These are phyloP conservation scores for Petasospora rhodanensis DNA, from an alignment of 1,139 yeast species.

Conservation along the genomic window DNA sequence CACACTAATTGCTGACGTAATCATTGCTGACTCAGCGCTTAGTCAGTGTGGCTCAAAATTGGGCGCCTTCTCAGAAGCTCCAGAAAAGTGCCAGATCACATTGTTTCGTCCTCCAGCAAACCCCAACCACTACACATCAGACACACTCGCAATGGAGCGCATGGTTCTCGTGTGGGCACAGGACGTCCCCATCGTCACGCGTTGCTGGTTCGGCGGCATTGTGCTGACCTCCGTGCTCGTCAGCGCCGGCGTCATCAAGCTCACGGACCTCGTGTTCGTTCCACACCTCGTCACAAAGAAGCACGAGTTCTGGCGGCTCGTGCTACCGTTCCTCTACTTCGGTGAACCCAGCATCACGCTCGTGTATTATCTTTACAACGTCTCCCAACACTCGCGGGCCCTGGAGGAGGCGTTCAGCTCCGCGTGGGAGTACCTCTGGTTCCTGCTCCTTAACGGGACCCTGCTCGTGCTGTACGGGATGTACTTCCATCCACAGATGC, in stretches of 20 bases:
- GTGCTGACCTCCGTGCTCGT: constrained; percentile 14
- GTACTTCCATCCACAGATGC: constrained; percentile 5
- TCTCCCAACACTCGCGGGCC: constrained; percentile 14
- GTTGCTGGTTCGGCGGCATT: constrained; percentile 16
- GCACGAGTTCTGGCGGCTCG: constrained; percentile 20
- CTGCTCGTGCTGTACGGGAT: constrained; percentile 10
- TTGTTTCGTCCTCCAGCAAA: no score
- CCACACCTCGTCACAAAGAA: constrained; percentile 10
- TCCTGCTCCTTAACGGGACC: constrained; percentile 9
- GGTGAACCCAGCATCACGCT: constrained; percentile 16
- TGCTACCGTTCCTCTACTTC: constrained; percentile 19
- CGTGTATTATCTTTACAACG: constrained; percentile 8
- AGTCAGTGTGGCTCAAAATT: no score
- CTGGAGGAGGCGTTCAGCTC: constrained; percentile 15
- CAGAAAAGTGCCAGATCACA: no score
- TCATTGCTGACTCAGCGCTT: no score
- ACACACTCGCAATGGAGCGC: constrained; percentile 20
- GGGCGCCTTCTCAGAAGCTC: no score
- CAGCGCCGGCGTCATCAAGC: constrained; percentile 7
- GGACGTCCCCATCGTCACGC: constrained; percentile 20
- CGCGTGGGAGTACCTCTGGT: constrained; percentile 21
- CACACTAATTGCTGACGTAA: no score
- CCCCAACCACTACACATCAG: no score
- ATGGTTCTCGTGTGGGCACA: constrained; percentile 17
- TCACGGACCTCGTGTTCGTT: constrained; percentile 11